These are phyloP conservation scores for Dryadomyces sulphureus DNA, from an alignment of 2,329 filamentous ascomycete genomes.

Conservation along the genomic window DNA sequence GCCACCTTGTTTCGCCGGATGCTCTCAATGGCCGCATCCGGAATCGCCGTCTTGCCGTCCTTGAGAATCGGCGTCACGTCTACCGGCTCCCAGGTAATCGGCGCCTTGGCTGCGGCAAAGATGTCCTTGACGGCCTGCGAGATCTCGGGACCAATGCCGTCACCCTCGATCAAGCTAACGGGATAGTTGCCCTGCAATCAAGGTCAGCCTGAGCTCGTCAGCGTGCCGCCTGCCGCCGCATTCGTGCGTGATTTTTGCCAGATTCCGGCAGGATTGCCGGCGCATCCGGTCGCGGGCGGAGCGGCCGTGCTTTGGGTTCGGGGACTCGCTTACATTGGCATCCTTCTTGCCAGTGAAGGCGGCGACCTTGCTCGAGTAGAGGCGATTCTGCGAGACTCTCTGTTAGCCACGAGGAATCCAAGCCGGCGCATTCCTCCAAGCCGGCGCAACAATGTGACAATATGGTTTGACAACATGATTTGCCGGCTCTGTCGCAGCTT, in stretches of 20 bases:
- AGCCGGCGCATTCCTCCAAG: too few relatives aligned
- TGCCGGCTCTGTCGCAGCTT: too few relatives aligned
- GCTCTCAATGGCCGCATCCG: conserved; percentile 81
- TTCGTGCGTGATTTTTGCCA: not conserved
- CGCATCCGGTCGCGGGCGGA: not conserved
- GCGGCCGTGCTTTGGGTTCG: not conserved
- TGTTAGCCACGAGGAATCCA: too few relatives aligned
- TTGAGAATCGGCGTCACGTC: conserved; percentile 90
- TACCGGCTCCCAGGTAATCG: conserved; percentile 92
- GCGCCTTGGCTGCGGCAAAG: conserved; percentile 83
- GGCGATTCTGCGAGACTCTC: not conserved
- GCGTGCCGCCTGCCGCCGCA: not conserved
- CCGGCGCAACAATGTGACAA: too few relatives aligned
- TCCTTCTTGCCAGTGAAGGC: conserved; percentile 89
- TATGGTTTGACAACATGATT: too few relatives aligned
- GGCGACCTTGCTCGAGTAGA: conserved; percentile 61
- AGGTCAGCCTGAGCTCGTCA: not conserved
- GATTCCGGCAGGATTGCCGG: not conserved
- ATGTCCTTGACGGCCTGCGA: conserved; percentile 97
- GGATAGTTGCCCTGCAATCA: conserved; percentile 70
- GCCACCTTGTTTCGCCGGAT: conserved; percentile 94
- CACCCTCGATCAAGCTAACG: conserved; percentile 95
- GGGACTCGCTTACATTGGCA: conserved; percentile 51
- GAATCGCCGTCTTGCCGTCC: conserved; percentile 91
- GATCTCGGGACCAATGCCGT: conserved; percentile 97